Evolutionary conservation across 2,329 filamentous ascomycete species (phyloP), one percentile per base, ranked within the genome.

Genomic region (Pezicula carpinea): DNA sequence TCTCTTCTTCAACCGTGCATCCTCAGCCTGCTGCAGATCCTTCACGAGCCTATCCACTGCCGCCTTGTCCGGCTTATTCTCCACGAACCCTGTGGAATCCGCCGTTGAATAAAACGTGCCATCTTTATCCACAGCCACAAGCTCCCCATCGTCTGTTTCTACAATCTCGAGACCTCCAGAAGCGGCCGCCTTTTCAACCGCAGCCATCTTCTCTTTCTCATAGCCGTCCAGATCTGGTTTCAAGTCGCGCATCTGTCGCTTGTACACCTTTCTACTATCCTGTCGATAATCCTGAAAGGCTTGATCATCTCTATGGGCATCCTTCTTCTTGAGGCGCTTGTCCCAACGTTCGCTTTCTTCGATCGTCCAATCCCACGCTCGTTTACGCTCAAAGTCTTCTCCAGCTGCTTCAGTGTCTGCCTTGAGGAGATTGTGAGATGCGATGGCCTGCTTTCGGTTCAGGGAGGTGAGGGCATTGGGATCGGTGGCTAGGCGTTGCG

Each of bases 321-420:
- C 80, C 71, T 90, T 95, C 76, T 95, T 95, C 61, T 85, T 87
- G 66, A 95, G 72, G 26, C 91, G 84, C 70, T 85, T 85, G 67
- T 99, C 93, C 93, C 93, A 99, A 56, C 79, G 82, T 70, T 96
- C 93, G 58, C 83, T 87, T 70, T 99, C 93, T 54, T 99, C 93
- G 6, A 92, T 74, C 1, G 93, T 99, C 88, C 93, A 99, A 71
- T 97, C 93, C 93, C 93, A 99, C 1, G 93, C 93, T 34, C 93
- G 84, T 70, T 97, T 96, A 56, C 93, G 87, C 75, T 99, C 93
- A 63, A 97, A 99, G 66, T 97, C 93, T 46, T 88, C 89, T 29
- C 90, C 90, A 0, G 77, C 74, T 15, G 88, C 89, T 65, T 91
- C 88, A 2, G 90, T 84, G 60, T 96, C 90, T 4, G 90, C 89